Percentiles rank a stretch among this genome's conserved stretches.
These are phyloP conservation scores for Groenewaldozyma sp. DNA, from an alignment of 1,139 yeast species.

Conservation along the genomic window DNA sequence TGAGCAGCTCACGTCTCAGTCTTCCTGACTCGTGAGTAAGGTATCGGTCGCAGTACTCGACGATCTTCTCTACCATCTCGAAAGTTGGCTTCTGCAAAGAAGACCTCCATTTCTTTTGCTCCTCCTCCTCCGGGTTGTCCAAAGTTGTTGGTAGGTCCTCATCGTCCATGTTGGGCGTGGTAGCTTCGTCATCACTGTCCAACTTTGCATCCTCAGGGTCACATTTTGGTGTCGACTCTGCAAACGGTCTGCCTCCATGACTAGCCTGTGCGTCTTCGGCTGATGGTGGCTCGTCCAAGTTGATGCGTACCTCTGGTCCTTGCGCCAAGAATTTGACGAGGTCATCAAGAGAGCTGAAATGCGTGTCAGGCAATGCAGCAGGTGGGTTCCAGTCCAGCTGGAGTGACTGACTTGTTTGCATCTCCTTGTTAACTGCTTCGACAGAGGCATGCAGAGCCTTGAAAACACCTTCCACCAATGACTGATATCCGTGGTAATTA, in stretches of 20 bases:
- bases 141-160: slow-evolving; percentile 19
- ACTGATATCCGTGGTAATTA: slow-evolving; percentile 71
- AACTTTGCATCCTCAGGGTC: slow-evolving; percentile 7
- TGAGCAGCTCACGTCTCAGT: slow-evolving; percentile 48
- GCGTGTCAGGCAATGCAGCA: slow-evolving; percentile 5
- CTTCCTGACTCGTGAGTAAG: slow-evolving; percentile 57
- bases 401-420: slow-evolving; percentile 9
- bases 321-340: slow-evolving; percentile 30
- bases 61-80: slow-evolving; percentile 48
- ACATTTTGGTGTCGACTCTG: too few species aligned
- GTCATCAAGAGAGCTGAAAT: slow-evolving; percentile 14
- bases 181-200: slow-evolving; percentile 26
- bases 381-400: slow-evolving; percentile 5
- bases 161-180: slow-evolving; percentile 20
- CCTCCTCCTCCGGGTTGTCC: slow-evolving; percentile 24
- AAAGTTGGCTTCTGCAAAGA: slow-evolving; percentile 55
- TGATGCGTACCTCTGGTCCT: slow-evolving; percentile 32
- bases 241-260: slow-evolving; percentile 13
- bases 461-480: slow-evolving; percentile 66
- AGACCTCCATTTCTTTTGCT: slow-evolving; percentile 46
- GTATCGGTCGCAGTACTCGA: slow-evolving; percentile 60
- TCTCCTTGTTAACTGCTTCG: slow-evolving; percentile 37
- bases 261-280: slow-evolving; percentile 8
- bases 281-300: slow-evolving; percentile 27
- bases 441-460: slow-evolving; percentile 59